Base-by-base conservation (phyloP, 1,284 basidiomycete species). In the Ganoderma sinense region DNA sequence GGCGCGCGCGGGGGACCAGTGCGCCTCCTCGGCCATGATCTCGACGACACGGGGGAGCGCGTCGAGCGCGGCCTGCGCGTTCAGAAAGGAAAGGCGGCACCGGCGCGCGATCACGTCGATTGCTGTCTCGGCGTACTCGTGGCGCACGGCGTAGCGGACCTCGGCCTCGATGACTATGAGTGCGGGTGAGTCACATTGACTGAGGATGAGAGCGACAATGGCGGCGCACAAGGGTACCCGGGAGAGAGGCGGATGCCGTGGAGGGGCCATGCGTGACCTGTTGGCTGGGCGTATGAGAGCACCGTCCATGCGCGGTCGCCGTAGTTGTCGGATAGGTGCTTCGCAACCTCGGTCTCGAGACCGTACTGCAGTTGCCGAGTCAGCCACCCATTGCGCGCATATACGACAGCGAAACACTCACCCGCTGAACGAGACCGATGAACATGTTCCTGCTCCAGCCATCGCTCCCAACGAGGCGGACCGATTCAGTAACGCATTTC, bases 271-370 rank as follows among this genome's bases (percentile, higher is more conserved):
- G 86, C 85, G 70, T 88, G 84, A 33, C 93, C 94, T 0, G 96
- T 97, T 0, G 92, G 89, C 70, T 91, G 86, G 7, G 94, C 92
- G 72, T 97, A 89, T 2, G 91, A 88, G 76, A 94, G 95, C 0
- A 99, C 96, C 4, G 94, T 94, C 97, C 97, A 99, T 0, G 97
- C 97, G 66, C 97, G 92, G 82, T 98, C 97, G 63, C 97, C 97
- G 79, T 99, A 99, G 75, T 92, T 95, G 69, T 94, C 91, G n/a
- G 97, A 91, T 4, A 99, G 87, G 79, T 99, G 96, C 78, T 93
- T 93, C 14, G 97, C 97, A 20, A 99, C 95, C 39, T 97, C 96
- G 2, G 94, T 94, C 75, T 97, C 94, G 39, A 98, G 83, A 68
- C 97, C 96, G 80, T 93, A 96, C 91, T 94, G 69, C 4, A 64